Conservation (phyloP, 73 alveolate genomes). For the Tetrahymena borealis region DNA sequence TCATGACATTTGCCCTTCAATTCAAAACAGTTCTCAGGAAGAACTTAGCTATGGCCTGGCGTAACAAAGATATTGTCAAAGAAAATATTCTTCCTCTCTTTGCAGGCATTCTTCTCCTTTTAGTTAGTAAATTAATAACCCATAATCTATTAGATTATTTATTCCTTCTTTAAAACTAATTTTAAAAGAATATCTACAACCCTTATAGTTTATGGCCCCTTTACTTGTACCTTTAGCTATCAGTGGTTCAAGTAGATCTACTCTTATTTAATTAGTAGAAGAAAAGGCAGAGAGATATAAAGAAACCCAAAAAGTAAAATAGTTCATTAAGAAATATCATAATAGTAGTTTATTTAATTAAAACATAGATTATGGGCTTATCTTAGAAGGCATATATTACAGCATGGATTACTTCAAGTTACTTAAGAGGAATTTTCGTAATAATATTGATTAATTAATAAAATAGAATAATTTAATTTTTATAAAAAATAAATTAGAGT, state of each 20-base stretch:
- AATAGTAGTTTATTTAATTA: background rate
- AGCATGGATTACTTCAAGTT: background rate
- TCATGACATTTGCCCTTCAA: background rate
- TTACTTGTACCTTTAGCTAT: background rate
- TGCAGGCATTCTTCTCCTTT: background rate
- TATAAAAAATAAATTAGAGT: background rate
- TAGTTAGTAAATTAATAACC: background rate
- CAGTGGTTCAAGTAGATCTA: conserved; percentile 14
- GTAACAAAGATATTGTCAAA: background rate
- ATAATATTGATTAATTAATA: background rate
- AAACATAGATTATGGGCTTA: background rate
- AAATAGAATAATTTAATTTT: background rate
- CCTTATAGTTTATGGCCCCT: background rate
- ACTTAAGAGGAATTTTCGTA: background rate
- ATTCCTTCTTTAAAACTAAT: background rate
- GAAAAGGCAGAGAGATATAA: conserved; percentile 26
- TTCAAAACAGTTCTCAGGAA: background rate
- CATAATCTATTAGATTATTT: background rate
- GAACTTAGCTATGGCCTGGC: background rate
- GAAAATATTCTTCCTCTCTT: background rate
- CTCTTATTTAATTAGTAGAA: conserved; percentile 21
- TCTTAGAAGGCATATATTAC: background rate
- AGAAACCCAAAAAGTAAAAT: conserved; percentile 28
- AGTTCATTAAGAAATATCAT: background rate
- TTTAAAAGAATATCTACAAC: background rate